A percentile compares a stretch with the other conserved stretches of the same genome.
phyloP scores from a whole-genome alignment of 2,329 filamentous ascomycete species.

The Periglandula ipomoeae region DNA sequence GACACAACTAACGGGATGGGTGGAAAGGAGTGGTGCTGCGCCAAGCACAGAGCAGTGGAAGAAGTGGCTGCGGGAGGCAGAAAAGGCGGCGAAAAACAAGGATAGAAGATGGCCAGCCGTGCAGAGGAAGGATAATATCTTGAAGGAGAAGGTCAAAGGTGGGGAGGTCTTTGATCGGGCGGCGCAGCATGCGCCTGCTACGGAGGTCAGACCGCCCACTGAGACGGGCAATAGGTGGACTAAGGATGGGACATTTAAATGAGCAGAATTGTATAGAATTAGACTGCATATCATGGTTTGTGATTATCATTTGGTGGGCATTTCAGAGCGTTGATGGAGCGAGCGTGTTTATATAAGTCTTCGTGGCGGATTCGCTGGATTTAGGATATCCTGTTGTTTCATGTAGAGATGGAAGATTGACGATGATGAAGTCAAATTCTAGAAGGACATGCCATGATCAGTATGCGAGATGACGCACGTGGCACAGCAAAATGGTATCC shows the following conservation, averaged over 20 bases:
- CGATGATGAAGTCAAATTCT: too few species aligned
- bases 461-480: not conserved
- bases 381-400: too few species aligned
- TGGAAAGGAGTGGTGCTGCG: constrained; percentile 39
- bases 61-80: constrained; percentile 42
- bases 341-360: too few species aligned
- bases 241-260: constrained; percentile 18
- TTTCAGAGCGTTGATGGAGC: too few species aligned
- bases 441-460: too few species aligned
- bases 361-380: too few species aligned
- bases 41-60: constrained; percentile 44
- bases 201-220: constrained; percentile 15
- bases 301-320: not conserved
- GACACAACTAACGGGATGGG: constrained; percentile 44
- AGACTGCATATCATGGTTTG: not conserved
- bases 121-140: constrained; percentile 37
- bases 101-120: constrained; percentile 37
- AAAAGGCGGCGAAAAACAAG: constrained; percentile 23
- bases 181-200: constrained; percentile 21
- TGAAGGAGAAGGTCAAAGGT: constrained; percentile 22
- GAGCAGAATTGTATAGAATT: not conserved
- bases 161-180: constrained; percentile 17
- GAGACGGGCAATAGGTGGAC: constrained; percentile 12
- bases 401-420: too few species aligned
- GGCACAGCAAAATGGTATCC: not conserved